A percentile compares a stretch with the other conserved stretches of the same genome.
Conservation (phyloP, 2,329 filamentous ascomycete species). For the Penicillium sp. region DNA sequence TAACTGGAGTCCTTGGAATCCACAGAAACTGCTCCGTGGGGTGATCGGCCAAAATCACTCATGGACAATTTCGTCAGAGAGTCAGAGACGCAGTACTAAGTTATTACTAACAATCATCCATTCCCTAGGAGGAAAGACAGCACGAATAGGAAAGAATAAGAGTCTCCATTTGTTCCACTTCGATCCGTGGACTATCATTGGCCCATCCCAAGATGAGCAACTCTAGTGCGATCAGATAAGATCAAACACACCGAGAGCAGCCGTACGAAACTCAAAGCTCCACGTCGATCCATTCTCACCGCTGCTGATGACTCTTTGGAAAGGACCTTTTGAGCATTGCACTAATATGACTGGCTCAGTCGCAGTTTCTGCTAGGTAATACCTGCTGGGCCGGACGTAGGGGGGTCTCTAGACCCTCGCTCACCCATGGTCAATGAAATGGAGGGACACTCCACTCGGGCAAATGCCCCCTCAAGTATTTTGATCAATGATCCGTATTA, state of each 20-base stretch:
- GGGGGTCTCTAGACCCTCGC: conserved; percentile 8
- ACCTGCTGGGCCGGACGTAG: conserved; percentile 9
- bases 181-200: conserved; percentile 13
- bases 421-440: conserved; percentile 18
- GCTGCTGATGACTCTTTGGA: conserved; percentile 8
- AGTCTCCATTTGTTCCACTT: not conserved
- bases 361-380: conserved; percentile 23
- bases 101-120: conserved; percentile 7
- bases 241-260: conserved; percentile 19
- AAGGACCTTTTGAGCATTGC: conserved; percentile 6
- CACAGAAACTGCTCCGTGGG: conserved; percentile 15
- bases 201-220: conserved; percentile 4
- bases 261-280: conserved; percentile 2
- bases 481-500: not conserved
- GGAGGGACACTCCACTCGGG: conserved; percentile 8
- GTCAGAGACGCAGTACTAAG: too few relatives aligned
- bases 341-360: conserved; percentile 14
- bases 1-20: too few relatives aligned
- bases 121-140: not conserved
- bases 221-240: conserved; percentile 28
- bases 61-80: not conserved
- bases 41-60: conserved; percentile 9
- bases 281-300: conserved; percentile 22
- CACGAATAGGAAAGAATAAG: not conserved
- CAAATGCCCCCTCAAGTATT: conserved; percentile 5